phyloP scores from a whole-genome alignment of 2,329 filamentous ascomycete genomes.

The Orbilia oligospora region DNA sequence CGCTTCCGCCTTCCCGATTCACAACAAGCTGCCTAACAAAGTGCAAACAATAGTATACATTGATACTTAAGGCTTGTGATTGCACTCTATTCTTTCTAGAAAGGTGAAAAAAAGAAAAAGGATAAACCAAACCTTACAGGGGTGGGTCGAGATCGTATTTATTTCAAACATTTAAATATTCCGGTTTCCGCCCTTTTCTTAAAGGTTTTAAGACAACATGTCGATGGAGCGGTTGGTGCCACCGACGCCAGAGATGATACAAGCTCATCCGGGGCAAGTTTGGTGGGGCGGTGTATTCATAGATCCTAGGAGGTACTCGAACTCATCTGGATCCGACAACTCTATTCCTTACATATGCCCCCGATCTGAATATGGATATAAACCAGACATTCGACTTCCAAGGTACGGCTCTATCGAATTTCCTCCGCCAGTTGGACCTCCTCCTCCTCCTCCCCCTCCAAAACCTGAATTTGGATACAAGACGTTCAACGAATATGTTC shows the following conservation, averaged over 20 bases:
- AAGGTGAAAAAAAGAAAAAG: slow-evolving; percentile 18
- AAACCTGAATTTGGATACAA: slow-evolving; percentile 27
- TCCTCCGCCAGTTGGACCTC: background rate
- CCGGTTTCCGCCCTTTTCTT: slow-evolving; percentile 14
- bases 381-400: slow-evolving; percentile 43
- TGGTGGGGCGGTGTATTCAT: slow-evolving; percentile 40
- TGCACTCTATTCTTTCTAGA: slow-evolving; percentile 31
- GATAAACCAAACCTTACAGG: slow-evolving; percentile 2
- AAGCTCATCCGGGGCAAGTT: slow-evolving; percentile 19
- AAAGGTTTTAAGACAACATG: slow-evolving; percentile 11
- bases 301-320: slow-evolving; percentile 18
- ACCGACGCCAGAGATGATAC: slow-evolving; percentile 19
- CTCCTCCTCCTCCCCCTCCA: background rate
- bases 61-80: slow-evolving; percentile 35
- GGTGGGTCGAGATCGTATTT: background rate
- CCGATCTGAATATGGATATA: slow-evolving; percentile 40
- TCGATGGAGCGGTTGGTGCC: background rate
- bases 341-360: slow-evolving; percentile 50
- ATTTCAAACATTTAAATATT: slow-evolving; percentile 16
- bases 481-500: slow-evolving; percentile 32
- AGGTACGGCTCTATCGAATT: slow-evolving; percentile 35
- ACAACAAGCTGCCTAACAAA: slow-evolving; percentile 37
- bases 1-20: slow-evolving; percentile 53
- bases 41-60: slow-evolving; percentile 16
- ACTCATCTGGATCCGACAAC: slow-evolving; percentile 20